Conservation (phyloP, 495 filamentous ascomycete species). For the Sordaria brevicollis region DNA sequence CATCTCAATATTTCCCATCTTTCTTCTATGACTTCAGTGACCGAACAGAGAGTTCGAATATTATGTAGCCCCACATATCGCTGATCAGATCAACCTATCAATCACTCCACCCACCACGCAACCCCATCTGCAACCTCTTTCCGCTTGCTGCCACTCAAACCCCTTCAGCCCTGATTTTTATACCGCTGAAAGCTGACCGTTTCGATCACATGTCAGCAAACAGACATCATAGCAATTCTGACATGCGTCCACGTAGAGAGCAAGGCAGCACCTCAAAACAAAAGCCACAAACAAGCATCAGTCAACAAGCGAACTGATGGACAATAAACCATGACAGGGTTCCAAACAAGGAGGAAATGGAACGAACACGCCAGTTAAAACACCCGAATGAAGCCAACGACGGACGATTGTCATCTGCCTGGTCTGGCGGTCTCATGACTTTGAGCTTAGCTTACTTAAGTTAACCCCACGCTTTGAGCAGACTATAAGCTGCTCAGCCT, state of each 20-base stretch:
- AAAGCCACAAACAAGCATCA: background rate
- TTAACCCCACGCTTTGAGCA: background rate
- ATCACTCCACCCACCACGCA: background rate
- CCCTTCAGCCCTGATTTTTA: background rate
- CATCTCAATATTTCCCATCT: background rate
- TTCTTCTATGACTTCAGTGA: background rate
- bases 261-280: background rate
- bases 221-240: background rate
- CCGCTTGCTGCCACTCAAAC: background rate
- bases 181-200: background rate
- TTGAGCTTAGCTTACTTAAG: background rate
- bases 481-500: background rate
- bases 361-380: too few relatives aligned
- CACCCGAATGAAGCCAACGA: background rate
- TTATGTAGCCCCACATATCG: background rate
- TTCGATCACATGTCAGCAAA: background rate
- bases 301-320: background rate
- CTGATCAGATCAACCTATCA: background rate
- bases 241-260: background rate
- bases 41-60: background rate
- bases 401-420: background rate
- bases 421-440: background rate
- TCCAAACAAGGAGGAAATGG: background rate
- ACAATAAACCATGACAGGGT: background rate
- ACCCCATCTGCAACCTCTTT: background rate